phyloP scores from a whole-genome alignment of 352 stramenopile species.

The Thraustotheca clavata region DNA sequence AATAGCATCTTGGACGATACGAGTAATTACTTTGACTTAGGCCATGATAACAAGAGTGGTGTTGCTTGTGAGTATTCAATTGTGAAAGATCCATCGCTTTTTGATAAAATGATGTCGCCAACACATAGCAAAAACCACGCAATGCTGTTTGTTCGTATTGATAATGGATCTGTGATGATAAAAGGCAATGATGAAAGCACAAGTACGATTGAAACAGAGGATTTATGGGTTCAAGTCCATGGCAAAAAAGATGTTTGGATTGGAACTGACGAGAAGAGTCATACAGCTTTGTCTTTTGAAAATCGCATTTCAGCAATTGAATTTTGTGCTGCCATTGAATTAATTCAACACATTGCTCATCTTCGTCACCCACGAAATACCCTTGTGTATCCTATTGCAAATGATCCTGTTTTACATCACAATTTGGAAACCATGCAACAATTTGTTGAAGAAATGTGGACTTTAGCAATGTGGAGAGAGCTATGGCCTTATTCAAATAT shows the following conservation, averaged over 20 bases:
- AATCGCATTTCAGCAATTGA: background rate
- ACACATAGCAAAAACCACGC: background rate
- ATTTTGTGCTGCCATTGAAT: background rate
- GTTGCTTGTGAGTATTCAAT: background rate
- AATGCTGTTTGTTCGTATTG: background rate
- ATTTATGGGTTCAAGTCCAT: background rate
- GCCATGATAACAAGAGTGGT: background rate
- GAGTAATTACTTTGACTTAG: background rate
- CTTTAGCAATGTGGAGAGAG: background rate
- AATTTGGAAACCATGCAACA: background rate
- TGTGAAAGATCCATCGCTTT: background rate
- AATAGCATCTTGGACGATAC: background rate
- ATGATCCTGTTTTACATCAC: background rate
- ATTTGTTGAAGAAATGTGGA: conserved; percentile 12
- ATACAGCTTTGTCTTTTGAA: background rate
- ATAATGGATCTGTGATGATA: background rate
- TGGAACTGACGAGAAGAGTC: background rate
- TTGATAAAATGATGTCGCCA: background rate
- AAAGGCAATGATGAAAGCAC: background rate
- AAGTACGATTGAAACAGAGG: background rate
- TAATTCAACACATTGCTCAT: conserved; percentile 12
- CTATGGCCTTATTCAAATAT: conserved; percentile 11
- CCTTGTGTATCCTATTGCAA: background rate
- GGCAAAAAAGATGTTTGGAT: conserved; percentile 9
- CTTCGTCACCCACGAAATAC: background rate